These are phyloP conservation scores for Colletotrichum camelliae DNA, from an alignment of 2,329 filamentous ascomycete species.

Conservation along the genomic window DNA sequence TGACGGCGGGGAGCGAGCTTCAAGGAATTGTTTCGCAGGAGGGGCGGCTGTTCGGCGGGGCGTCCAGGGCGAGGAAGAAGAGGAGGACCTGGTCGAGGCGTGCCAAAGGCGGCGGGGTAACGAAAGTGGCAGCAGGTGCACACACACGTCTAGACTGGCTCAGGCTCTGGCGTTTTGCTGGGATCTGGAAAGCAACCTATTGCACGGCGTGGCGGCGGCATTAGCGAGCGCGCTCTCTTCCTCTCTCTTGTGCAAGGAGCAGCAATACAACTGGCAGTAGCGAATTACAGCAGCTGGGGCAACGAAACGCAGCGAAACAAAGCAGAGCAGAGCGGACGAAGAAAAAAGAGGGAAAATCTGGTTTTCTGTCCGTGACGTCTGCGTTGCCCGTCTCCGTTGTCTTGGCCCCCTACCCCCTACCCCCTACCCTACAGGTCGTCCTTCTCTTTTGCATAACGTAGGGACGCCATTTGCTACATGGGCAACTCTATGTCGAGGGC, in stretches of 20 bases:
- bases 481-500: background rate
- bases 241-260: background rate
- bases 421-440: background rate
- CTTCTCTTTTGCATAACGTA: background rate
- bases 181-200: conserved; percentile 10
- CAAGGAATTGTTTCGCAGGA: conserved; percentile 22
- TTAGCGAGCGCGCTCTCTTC: conserved; percentile 5
- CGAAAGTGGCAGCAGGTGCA: conserved; percentile 7
- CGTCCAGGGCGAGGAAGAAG: background rate
- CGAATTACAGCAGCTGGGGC: background rate
- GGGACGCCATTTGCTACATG: background rate
- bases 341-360: background rate
- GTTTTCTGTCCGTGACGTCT: background rate
- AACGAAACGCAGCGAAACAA: background rate
- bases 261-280: background rate
- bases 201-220: conserved; percentile 5
- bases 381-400: background rate
- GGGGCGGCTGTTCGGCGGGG: conserved; percentile 16
- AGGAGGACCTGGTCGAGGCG: background rate
- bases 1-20: conserved; percentile 12
- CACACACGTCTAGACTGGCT: background rate
- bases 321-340: background rate
- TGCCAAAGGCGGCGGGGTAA: conserved; percentile 13
- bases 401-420: background rate
- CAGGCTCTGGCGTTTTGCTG: conserved; percentile 10